Evolutionary conservation across 768 basidiomycete species (phyloP).

Genomic region (Hericium rajendrae): DNA sequence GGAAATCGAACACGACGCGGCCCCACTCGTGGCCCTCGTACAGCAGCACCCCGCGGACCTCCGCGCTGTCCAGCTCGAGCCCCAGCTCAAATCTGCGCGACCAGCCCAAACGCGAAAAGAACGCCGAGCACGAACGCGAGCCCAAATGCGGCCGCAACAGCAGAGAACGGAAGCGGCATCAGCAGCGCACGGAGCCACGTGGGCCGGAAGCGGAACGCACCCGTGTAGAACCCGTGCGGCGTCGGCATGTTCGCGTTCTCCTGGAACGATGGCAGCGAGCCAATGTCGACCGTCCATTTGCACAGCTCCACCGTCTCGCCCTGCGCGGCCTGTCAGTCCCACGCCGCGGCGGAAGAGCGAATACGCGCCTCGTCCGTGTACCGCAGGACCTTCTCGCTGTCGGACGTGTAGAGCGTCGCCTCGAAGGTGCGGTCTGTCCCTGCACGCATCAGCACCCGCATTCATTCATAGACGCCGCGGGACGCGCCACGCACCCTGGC

Average conservation of each 20-base stretch:
- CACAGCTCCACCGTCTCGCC: slow-evolving; percentile 68
- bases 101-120: neutral
- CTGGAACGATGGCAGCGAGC: slow-evolving; percentile 68
- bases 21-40: slow-evolving; percentile 77
- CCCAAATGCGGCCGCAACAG: neutral
- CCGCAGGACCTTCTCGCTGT: slow-evolving; percentile 65
- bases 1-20: slow-evolving; percentile 53
- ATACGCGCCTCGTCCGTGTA: slow-evolving; percentile 68
- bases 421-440: slow-evolving; percentile 64
- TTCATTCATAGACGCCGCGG: slow-evolving; percentile 4
- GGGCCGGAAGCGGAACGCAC: slow-evolving; percentile 26
- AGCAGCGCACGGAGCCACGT: neutral
- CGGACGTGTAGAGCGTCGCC: slow-evolving; percentile 74
- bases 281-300: slow-evolving; percentile 83
- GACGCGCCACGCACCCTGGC: slow-evolving; percentile 30
- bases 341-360: neutral
- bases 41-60: slow-evolving; percentile 73
- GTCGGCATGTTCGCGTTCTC: slow-evolving; percentile 52
- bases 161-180: neutral
- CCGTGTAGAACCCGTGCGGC: slow-evolving; percentile 68
- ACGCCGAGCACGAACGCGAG: too few relatives aligned
- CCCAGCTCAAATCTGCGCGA: slow-evolving; percentile 71
- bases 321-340: slow-evolving; percentile 18
- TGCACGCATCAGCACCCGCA: neutral
- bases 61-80: slow-evolving; percentile 76